These are phyloP conservation scores for Tolypocladium amazonense DNA, from an alignment of 2,329 filamentous ascomycete species.

Conservation along the genomic window DNA sequence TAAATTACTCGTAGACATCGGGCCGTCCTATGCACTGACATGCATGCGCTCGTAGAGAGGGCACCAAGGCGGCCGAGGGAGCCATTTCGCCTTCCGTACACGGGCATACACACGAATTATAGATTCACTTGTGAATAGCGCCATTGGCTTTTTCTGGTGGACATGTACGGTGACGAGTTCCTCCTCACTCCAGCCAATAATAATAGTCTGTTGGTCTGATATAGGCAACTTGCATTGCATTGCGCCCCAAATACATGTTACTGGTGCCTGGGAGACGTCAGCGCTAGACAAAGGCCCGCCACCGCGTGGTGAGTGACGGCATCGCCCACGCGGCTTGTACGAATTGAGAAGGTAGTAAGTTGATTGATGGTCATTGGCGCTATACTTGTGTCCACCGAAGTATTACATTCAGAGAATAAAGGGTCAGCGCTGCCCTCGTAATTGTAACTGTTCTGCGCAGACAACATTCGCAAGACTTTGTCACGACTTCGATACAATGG, in stretches of 20 bases:
- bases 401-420: not conserved
- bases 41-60: too few species aligned
- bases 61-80: too few species aligned
- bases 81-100: too few species aligned
- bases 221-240: not conserved
- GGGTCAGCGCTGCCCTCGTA: not conserved
- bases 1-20: not conserved
- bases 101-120: too few species aligned
- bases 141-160: too few species aligned
- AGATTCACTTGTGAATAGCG: too few species aligned
- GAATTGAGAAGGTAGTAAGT: not conserved
- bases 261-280: not conserved
- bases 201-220: not conserved
- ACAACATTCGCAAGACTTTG: not conserved
- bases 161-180: too few species aligned
- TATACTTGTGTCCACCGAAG: not conserved
- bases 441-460: not conserved
- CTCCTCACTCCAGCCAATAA: not conserved
- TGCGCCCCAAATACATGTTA: too few species aligned
- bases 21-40: not conserved
- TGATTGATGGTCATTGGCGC: not conserved
- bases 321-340: not conserved
- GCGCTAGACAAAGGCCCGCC: not conserved
- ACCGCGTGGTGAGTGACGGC: not conserved
- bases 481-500: not conserved